These are phyloP conservation scores for Pycnococcus provasolii DNA, from an alignment of 139 green algal species.

Conservation along the genomic window DNA sequence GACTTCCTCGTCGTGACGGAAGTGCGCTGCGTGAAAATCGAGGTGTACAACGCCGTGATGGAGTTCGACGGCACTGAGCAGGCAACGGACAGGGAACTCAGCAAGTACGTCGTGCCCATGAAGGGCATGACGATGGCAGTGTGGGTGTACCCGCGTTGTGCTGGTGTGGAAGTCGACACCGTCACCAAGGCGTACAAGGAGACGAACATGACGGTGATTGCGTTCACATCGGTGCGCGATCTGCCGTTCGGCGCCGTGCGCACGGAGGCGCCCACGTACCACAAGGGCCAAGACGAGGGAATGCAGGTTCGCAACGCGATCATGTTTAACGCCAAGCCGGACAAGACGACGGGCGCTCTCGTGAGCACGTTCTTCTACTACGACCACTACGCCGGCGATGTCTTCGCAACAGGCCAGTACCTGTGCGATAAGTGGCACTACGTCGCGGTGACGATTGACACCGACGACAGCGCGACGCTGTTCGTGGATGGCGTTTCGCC, in stretches of 20 bases:
- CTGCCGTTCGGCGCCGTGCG: background rate
- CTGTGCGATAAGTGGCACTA: slow-evolving; percentile 26
- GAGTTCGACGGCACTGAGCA: slow-evolving; percentile 11
- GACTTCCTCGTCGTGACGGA: background rate
- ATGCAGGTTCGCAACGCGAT: slow-evolving; percentile 21
- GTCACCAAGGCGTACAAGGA: background rate
- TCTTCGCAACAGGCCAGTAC: slow-evolving; percentile 12
- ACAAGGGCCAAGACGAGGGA: slow-evolving; percentile 10
- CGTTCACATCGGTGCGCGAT: slow-evolving; percentile 17
- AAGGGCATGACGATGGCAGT: slow-evolving; percentile 21
- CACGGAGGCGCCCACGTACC: background rate
- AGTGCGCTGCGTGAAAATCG: slow-evolving; percentile 20
- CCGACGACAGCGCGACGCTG: slow-evolving; percentile 9
- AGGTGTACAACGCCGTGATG: slow-evolving; percentile 22
- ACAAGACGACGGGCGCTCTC: background rate
- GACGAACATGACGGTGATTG: slow-evolving; percentile 21
- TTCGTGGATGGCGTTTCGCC: slow-evolving; percentile 15
- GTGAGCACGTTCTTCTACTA: slow-evolving; percentile 21
- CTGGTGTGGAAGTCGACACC: background rate
- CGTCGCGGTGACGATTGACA: slow-evolving; percentile 6
- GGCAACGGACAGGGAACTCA: background rate
- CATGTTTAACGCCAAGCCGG: slow-evolving; percentile 7
- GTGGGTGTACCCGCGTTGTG: slow-evolving; percentile 21
- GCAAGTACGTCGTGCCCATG: slow-evolving; percentile 6
- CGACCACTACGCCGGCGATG: slow-evolving; percentile 16